Base-by-base conservation (phyloP, 1,284 basidiomycete species). In the Leccinum solheimii region DNA sequence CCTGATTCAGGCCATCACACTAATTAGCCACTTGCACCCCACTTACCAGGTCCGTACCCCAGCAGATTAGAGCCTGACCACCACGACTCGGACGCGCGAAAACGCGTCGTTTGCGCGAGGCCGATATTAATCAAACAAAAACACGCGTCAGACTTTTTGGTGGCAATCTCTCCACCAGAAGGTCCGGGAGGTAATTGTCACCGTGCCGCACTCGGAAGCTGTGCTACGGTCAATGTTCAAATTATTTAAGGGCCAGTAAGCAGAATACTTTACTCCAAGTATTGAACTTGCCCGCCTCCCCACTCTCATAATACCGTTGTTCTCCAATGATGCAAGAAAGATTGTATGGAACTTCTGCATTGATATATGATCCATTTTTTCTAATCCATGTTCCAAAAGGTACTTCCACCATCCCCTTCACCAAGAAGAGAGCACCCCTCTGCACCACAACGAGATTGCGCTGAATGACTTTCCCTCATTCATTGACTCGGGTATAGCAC, bases 271-370 rank as follows among this genome's bases (percentile, higher is more conserved):
- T 7, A 13, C 21, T 26, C 34, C 53, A 61, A 57, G 1, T 21
- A 55, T 34, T 50, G 1, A 50, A 19, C 40, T 51, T 34, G 1
- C 30, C 30, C 26, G 3, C n/a, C 32, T 45, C 19, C 40, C 30
- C 32, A 36, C 13, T 26, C 40, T 54, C 5, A 1, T 45, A 16
- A 40, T 32, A 11, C 27, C 23, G 26, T 21, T 38, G 4, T 36
- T 34, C 43, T 48, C 10, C 2, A 52, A 62, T 4, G 1, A 73
- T 71, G 66, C 59, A 60, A 49, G 34, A 50, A n/a, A 45, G 36
- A 5, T 9, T 36, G 69, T 70, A 53, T 14, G 59, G 21, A n/a
- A 2, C 14, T 34, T 55, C 36, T 54, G 52, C 36, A 19, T 14
- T 21, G n/a, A 23, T 11, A 38, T n/a, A 2, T 23, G 27, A 7